Evolutionary conservation across 768 basidiomycete species (phyloP).

Genomic region (Mycena vulgaris): DNA sequence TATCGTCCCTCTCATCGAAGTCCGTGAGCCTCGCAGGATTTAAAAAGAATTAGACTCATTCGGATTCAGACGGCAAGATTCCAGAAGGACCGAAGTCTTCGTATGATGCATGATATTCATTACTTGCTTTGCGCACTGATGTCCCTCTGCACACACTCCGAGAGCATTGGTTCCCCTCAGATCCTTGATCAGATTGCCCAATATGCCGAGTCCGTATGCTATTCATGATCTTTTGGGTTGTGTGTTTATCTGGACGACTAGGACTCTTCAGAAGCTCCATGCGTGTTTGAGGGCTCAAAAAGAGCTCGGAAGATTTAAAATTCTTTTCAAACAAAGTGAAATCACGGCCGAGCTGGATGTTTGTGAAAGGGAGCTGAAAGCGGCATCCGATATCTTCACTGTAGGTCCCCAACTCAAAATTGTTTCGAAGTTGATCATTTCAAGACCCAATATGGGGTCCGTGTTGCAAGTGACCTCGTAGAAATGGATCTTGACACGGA

Average conservation of each 20-base stretch:
- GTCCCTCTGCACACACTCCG: neutral
- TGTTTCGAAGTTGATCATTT: neutral
- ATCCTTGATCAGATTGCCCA: neutral
- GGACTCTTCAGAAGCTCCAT: constrained; percentile 7
- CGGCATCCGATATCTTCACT: neutral
- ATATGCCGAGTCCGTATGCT: neutral
- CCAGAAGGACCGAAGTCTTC: too few relatives aligned
- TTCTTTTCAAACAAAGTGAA: constrained; percentile 11
- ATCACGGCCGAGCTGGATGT: neutral
- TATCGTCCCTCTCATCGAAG: neutral
- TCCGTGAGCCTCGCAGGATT: neutral
- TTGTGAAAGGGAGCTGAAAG: neutral
- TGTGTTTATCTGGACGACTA: neutral
- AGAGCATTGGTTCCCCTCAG: neutral
- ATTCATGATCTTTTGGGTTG: too few relatives aligned
- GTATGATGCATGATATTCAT: neutral
- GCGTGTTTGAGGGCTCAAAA: constrained; percentile 6
- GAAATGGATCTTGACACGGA: neutral
- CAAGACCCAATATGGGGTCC: neutral
- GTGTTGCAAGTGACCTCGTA: neutral
- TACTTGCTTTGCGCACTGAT: neutral
- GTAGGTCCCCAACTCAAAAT: neutral
- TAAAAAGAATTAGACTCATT: neutral
- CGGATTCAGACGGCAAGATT: neutral
- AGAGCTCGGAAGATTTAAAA: neutral